A percentile compares a stretch with the other conserved stretches of the same genome.
Evolutionary conservation across 306 rosid species (phyloP).

Genomic region (Crotalaria pallida): DNA sequence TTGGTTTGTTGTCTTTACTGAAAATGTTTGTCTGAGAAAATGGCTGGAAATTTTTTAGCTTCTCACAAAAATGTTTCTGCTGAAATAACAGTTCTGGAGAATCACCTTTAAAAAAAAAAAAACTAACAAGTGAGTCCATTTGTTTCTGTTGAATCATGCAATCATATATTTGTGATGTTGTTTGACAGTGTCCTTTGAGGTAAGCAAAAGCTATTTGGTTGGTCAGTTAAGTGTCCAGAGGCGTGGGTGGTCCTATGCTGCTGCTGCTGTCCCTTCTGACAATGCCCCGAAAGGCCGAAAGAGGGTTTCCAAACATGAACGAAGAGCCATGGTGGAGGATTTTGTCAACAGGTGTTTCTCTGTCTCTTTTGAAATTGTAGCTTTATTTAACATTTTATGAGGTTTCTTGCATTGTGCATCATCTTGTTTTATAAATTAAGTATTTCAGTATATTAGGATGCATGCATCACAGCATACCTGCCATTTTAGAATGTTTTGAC

Average conservation of each 20-base stretch:
- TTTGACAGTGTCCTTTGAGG: conserved; percentile 26
- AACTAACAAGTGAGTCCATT: too few relatives aligned
- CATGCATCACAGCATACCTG: neutral
- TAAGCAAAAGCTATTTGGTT: conserved; percentile 13
- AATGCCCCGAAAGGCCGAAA: conserved; percentile 25
- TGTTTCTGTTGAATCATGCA: conserved; percentile 2
- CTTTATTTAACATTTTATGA: neutral
- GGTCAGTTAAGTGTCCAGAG: conserved; percentile 22
- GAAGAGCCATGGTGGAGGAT: conserved; percentile 49
- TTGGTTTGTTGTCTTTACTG: too few relatives aligned
- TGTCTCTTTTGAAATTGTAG: conserved; percentile 4
- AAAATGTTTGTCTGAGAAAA: too few relatives aligned
- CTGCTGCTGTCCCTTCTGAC: conserved; percentile 41
- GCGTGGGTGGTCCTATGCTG: conserved; percentile 41
- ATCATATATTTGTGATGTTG: conserved; percentile 7
- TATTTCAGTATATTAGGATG: neutral
- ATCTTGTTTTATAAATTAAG: neutral
- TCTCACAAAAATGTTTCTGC: too few relatives aligned
- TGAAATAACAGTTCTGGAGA: too few relatives aligned
- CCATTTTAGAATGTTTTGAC: neutral
- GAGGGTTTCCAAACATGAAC: conserved; percentile 39
- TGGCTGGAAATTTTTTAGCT: too few relatives aligned
- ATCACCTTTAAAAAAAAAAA: too few relatives aligned
- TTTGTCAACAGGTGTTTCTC: conserved; percentile 53
- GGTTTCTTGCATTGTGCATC: neutral